Evolutionary conservation across 345 rosid genomes (phyloP).

Genomic region (Lenwebbia sp.): DNA sequence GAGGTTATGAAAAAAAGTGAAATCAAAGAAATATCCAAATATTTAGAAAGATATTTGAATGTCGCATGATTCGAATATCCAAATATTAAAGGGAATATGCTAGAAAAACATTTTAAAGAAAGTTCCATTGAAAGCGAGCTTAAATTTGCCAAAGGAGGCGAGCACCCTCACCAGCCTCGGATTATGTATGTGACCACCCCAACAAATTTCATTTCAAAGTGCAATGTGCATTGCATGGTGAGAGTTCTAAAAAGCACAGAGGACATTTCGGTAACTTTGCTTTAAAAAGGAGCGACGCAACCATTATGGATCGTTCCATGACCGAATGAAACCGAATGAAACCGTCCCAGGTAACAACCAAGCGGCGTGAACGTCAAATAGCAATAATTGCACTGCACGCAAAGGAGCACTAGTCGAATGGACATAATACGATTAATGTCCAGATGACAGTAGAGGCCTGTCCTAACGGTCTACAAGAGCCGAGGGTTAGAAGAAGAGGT

Average conservation of each 20-base stretch:
- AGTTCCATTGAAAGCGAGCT: background rate
- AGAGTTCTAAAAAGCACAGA: background rate
- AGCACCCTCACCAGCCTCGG: background rate
- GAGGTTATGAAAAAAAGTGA: background rate
- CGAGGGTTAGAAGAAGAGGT: too few species aligned
- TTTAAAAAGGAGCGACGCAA: background rate
- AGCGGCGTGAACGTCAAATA: background rate
- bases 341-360: background rate
- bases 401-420: background rate
- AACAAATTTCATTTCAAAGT: background rate
- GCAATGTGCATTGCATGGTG: background rate
- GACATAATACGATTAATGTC: background rate
- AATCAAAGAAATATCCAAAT: background rate
- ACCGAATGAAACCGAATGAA: background rate
- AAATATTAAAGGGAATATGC: background rate
- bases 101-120: background rate
- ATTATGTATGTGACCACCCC: background rate
- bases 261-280: background rate
- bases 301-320: background rate
- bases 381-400: background rate
- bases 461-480: background rate
- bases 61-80: background rate
- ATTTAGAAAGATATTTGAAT: background rate
- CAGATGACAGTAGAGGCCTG: background rate
- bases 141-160: background rate